A percentile compares a stretch with the other conserved stretches of the same genome.
Evolutionary conservation across 345 rosid species (phyloP).

Genomic region (Mercurialis annua): DNA sequence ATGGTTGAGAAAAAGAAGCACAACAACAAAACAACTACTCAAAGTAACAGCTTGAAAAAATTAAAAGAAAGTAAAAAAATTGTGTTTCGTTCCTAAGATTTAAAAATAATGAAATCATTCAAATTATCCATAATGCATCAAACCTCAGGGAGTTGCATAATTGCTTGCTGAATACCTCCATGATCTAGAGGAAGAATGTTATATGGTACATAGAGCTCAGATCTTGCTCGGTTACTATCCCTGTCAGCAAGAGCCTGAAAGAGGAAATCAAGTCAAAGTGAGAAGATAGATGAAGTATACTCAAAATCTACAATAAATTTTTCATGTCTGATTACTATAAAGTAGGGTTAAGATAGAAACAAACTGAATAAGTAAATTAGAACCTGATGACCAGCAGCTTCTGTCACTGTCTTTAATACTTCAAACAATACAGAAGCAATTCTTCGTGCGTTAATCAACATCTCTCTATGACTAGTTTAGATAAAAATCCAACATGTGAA

Average conservation of each 20-base stretch:
- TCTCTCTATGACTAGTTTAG: conserved; percentile 45
- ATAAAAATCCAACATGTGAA: conserved; percentile 12
- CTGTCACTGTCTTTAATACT: conserved; percentile 59
- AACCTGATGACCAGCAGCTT: conserved; percentile 68
- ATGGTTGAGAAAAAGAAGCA: not conserved
- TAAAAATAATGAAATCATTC: conserved; percentile 15
- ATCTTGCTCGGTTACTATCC: conserved; percentile 47
- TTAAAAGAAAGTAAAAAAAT: not conserved
- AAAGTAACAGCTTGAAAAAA: conserved; percentile 1
- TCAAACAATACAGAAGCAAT: conserved; percentile 71
- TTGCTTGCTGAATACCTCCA: conserved; percentile 80
- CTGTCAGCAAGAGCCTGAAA: conserved; percentile 64
- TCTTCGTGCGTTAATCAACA: conserved; percentile 50
- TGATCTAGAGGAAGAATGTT: conserved; percentile 89
- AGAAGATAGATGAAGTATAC: not conserved
- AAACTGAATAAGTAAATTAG: not conserved
- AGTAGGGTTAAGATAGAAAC: conserved; percentile 3
- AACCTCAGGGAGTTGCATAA: conserved; percentile 87
- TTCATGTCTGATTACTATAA: not conserved
- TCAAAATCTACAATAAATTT: not conserved
- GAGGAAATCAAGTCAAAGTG: conserved; percentile 14
- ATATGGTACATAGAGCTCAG: conserved; percentile 66
- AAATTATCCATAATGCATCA: conserved; percentile 23
- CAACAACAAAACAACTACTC: not conserved
- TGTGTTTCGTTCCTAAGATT: conserved; percentile 2